Percentiles rank a stretch among this genome's conserved stretches.
phyloP scores from a whole-genome alignment of 2,329 filamentous ascomycete genomes.

The Cryphonectria naterciae region DNA sequence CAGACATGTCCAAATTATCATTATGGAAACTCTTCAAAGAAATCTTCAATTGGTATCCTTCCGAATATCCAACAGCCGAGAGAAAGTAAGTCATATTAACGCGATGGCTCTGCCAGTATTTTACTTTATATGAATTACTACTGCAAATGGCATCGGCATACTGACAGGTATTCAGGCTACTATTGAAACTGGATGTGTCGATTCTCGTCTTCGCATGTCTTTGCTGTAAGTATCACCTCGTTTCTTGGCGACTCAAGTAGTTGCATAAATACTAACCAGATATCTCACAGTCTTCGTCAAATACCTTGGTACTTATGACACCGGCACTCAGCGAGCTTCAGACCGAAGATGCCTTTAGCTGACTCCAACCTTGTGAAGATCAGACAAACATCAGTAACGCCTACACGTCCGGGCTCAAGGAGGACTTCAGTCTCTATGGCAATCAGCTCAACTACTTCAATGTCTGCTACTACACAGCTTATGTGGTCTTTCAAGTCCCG shows the following conservation, averaged over 20 bases:
- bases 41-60: constrained; percentile 42
- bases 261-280: constrained; percentile 4
- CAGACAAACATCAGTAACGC: constrained; percentile 43
- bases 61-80: constrained; percentile 38
- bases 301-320: constrained; percentile 38
- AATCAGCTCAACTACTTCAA: constrained; percentile 48
- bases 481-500: constrained; percentile 42
- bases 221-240: constrained; percentile 36
- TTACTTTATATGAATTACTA: not conserved
- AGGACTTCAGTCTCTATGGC: constrained; percentile 43
- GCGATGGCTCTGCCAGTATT: too few species aligned
- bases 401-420: constrained; percentile 45
- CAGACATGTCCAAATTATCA: constrained; percentile 26
- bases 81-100: constrained; percentile 33
- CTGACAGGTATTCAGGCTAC: constrained; percentile 32
- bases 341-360: not conserved
- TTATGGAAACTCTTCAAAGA: constrained; percentile 37
- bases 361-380: constrained; percentile 28
- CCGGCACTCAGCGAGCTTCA: too few species aligned
- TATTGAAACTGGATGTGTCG: constrained; percentile 40
- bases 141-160: not conserved
- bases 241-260: not conserved
- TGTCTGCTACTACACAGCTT: constrained; percentile 45
- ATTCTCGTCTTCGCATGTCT: constrained; percentile 40
- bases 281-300: constrained; percentile 39